Evolutionary conservation across 2,329 filamentous ascomycete genomes (phyloP).

Genomic region (Exutisphaerella laricina): DNA sequence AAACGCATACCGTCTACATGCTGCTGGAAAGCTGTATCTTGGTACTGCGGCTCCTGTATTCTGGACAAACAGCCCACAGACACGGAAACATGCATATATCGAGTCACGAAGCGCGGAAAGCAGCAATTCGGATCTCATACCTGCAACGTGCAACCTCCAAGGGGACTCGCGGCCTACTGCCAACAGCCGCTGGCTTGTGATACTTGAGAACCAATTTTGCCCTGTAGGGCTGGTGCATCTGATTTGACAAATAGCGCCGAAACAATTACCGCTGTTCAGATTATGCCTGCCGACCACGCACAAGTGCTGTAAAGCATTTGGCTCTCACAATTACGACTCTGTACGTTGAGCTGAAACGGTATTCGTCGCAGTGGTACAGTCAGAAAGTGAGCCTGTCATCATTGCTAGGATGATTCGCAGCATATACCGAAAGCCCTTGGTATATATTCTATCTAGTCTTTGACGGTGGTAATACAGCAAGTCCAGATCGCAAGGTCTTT

Average conservation of each 20-base stretch:
- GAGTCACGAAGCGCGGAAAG: background rate
- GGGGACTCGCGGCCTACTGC: background rate
- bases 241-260: conserved; percentile 4
- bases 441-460: too few species aligned
- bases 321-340: background rate
- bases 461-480: too few species aligned
- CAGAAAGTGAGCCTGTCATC: background rate
- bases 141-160: conserved; percentile 2
- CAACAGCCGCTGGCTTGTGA: background rate
- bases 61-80: background rate
- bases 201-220: background rate
- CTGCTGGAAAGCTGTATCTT: conserved; percentile 2
- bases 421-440: too few species aligned
- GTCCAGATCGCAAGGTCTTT: too few species aligned
- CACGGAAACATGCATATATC: background rate
- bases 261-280: background rate
- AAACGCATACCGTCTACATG: background rate
- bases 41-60: background rate
- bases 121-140: background rate
- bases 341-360: background rate
- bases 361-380: background rate
- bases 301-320: background rate
- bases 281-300: background rate
- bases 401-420: too few species aligned
- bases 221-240: conserved; percentile 1